These are phyloP conservation scores for Lithohypha guttulata DNA, from an alignment of 2,329 filamentous ascomycete genomes.

Conservation along the genomic window DNA sequence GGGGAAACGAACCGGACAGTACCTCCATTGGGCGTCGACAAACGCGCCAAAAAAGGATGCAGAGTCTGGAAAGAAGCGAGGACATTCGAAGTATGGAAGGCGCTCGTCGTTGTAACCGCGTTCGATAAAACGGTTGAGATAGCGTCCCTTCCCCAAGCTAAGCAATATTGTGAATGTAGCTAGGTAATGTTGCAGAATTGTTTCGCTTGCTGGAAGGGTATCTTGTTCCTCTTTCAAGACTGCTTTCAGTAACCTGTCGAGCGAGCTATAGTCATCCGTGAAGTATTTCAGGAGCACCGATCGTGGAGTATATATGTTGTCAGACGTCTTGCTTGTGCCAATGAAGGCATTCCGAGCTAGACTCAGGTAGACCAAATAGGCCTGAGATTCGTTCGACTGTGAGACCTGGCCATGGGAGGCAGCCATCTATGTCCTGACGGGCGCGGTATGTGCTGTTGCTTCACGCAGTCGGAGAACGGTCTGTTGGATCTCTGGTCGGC, in stretches of 20 bases:
- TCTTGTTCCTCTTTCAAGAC: conserved; percentile 5
- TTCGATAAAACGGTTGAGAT: neutral
- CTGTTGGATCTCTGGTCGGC: no score
- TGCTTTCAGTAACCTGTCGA: neutral
- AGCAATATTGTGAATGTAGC: conserved; percentile 1
- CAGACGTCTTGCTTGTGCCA: neutral
- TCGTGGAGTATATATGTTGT: neutral
- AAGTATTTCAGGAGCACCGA: neutral
- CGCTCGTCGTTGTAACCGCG: conserved; percentile 3
- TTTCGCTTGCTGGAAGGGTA: neutral
- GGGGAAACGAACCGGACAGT: conserved; percentile 21
- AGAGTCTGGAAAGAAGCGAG: conserved; percentile 13
- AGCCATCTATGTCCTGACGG: no score
- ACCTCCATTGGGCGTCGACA: conserved; percentile 23
- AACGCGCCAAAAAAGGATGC: conserved; percentile 21
- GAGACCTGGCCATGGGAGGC: no score
- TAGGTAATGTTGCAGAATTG: neutral
- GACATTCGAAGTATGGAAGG: conserved; percentile 7
- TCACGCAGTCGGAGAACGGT: no score
- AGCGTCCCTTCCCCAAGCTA: neutral
- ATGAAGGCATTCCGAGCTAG: neutral
- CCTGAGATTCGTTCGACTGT: no score
- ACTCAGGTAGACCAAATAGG: no score
- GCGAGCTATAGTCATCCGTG: neutral
- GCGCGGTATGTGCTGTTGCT: no score